These are phyloP conservation scores for Heritiera fomes DNA, from an alignment of 345 rosid species.

Conservation along the genomic window DNA sequence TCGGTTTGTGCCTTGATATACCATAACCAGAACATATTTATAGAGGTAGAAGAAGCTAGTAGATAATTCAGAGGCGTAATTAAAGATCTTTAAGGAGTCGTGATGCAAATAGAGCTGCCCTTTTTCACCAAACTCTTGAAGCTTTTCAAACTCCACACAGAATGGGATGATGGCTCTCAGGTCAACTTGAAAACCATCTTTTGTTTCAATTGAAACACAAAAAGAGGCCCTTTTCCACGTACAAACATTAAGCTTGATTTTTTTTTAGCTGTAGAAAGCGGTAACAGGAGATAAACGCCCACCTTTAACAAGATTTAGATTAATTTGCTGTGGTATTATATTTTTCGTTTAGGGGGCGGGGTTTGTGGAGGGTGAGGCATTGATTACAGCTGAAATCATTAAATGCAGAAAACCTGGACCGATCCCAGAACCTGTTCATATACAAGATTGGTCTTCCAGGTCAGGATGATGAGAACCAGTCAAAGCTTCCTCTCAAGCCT, in stretches of 20 bases:
- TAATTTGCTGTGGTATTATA: not conserved
- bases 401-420: not conserved
- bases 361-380: not conserved
- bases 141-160: not conserved
- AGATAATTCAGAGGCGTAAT: not conserved
- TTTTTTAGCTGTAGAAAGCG: not conserved
- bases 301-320: not conserved
- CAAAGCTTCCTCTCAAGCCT: not conserved
- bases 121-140: not conserved
- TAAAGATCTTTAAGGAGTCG: not conserved
- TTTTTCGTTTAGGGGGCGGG: no score
- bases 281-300: not conserved
- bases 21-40: not conserved
- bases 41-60: not conserved
- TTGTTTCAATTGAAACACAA: not conserved
- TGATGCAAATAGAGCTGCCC: not conserved
- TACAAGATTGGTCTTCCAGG: not conserved
- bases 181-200: not conserved
- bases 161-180: not conserved
- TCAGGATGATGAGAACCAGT: not conserved
- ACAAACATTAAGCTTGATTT: not conserved
- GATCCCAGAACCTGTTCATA: not conserved
- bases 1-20: not conserved
- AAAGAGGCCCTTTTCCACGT: not conserved
- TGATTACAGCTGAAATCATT: not conserved